Evolutionary conservation across 2,329 filamentous ascomycete genomes (phyloP), one percentile per base, ranked within the genome.

Genomic region (Nemania sp.): DNA sequence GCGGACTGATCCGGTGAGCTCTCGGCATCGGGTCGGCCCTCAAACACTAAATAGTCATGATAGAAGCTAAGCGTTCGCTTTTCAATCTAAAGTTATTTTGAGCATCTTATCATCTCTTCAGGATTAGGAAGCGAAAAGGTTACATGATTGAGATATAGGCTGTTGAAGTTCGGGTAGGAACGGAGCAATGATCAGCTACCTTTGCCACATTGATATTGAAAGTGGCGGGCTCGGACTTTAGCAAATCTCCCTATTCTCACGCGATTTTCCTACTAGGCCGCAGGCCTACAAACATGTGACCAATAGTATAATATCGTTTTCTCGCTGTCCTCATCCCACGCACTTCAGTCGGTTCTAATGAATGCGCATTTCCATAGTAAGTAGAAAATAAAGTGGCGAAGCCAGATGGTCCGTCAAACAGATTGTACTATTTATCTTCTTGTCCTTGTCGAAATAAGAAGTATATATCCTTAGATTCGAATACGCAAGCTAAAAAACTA

Each of bases 121-220:
- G 18, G 18, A 8, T 45, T 18, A 20, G 41, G 41, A 45, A 20
- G 18, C 1, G 5, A 22, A 49, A 11, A 4, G 20, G 27, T 15
- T 32, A 59, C 47, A 18, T 24, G 11, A 49, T 24, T 24, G 22
- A 49, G 11, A 49, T 49, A 18, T 22, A 10, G 13, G 41, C 29
- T 10, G 20, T 18, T 45, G 32, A 13, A n/a, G n/a, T 35, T 54
- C 29, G n/a, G n/a, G 27, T 5, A 29, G 29, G 20, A n/a, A 8
- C 41, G 41, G 41, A 45, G 41, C 41, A 45, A 45, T 45, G 41
- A 45, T 45, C 41, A 45, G 41, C 41, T 45, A 45, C 18, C 7
- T n/a, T 45, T 7, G 41, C 41, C 41, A 8, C 41, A 18, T n/a
- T 45, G 41, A 45, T 45, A 45, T 45, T 45, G 41, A 20, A 45